Base-by-base conservation (phyloP, 495 filamentous ascomycete species). In the Xylona heveae region DNA sequence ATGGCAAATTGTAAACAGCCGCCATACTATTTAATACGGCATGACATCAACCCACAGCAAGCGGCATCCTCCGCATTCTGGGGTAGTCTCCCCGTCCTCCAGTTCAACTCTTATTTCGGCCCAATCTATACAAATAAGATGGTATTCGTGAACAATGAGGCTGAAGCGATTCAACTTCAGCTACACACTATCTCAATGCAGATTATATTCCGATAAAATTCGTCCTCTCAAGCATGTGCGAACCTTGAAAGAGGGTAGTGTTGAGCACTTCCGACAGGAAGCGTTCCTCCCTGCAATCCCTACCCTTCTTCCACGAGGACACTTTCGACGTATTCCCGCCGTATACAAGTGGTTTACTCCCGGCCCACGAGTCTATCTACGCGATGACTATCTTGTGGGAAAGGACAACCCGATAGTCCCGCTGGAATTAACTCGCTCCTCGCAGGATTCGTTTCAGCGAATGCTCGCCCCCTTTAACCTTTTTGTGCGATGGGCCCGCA, bases 401-500 rank as follows among this genome's bases (percentile, higher is more conserved):
- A 64, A 59, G 36, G 61, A 50, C 34, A 46, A 63, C 15, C 52
- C 62, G 5, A 50, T 64, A 4, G 62, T 76, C 3, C 68, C 68
- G 2, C 44, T 76, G 0, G 71, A 76, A 41, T 55, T 71, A 9
- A 70, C 66, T 2, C 39, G 46, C 9, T 18, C 35, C 1, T 24
- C 31, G 9, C 16, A 19, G 9, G 19, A 6, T 2, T 50, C 38
- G 25, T 76, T 76, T 39, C 48, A 59, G 23, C 59, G 63, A n/a
- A 57, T 69, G 32, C 50, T 65, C 24, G 69, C 63, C 12, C 64
- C 69, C 2, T 44, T 76, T 2, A 46, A 48, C 7, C 45, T 72
- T 14, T 72, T 76, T 42, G 55, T 76, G 13, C 47, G 60, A 29
- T 71, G 64, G 61, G 53, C 58, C 21, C 43, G 40, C 2, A 42